phyloP scores from a whole-genome alignment of 495 filamentous ascomycete species.

The Xylaria intraflava region DNA sequence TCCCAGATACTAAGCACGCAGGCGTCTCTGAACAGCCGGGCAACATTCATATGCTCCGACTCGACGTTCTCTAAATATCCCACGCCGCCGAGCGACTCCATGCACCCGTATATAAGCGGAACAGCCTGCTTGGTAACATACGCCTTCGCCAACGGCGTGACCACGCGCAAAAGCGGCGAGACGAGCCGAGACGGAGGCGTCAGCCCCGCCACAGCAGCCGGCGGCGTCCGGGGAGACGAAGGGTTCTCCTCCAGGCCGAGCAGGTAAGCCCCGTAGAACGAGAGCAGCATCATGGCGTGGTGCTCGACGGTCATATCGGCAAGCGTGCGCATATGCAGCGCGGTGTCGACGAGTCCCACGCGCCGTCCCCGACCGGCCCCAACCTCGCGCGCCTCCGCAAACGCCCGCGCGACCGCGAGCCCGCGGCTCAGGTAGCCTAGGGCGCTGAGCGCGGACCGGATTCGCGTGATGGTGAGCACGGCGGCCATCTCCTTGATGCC shows the following conservation, averaged over 20 bases:
- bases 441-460: constrained; percentile 52
- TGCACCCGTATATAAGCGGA: constrained; percentile 50
- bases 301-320: constrained; percentile 40
- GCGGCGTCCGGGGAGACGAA: neutral
- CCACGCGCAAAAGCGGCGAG: constrained; percentile 40
- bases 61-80: constrained; percentile 57
- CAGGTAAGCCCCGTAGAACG: constrained; percentile 25
- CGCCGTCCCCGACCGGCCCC: constrained; percentile 28
- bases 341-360: constrained; percentile 32
- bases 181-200: neutral
- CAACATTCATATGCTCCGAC: constrained; percentile 52
- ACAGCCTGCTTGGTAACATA: constrained; percentile 45
- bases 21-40: constrained; percentile 55
- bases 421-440: constrained; percentile 52
- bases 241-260: constrained; percentile 9
- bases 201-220: neutral
- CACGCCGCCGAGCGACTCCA: constrained; percentile 63
- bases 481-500: constrained; percentile 56
- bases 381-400: constrained; percentile 28
- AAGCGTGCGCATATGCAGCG: constrained; percentile 52
- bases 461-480: constrained; percentile 58
- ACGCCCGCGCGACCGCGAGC: constrained; percentile 52
- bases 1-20: constrained; percentile 62
- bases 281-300: constrained; percentile 44
- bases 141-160: constrained; percentile 59